Percentiles rank a stretch among this genome's conserved stretches.
phyloP scores from a whole-genome alignment of 164 flowering plant species.

The Vitis amurensis region DNA sequence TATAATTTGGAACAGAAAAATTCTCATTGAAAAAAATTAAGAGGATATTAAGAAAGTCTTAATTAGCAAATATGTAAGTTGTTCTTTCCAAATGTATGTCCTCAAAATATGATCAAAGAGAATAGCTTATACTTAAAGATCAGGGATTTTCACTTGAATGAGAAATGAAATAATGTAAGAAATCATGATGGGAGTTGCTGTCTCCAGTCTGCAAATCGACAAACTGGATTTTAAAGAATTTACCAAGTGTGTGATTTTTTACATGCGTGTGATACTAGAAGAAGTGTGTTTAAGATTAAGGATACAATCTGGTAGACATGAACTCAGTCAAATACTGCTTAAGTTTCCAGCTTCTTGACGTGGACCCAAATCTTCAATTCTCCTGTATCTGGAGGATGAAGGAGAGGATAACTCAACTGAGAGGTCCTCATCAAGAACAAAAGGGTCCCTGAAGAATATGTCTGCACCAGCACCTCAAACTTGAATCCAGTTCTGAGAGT shows the following conservation, averaged over 20 bases:
- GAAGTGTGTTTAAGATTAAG: no score
- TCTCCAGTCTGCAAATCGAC: constrained; percentile 82
- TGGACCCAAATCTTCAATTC: constrained; percentile 86
- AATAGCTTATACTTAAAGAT: no score
- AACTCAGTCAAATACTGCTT: constrained; percentile 93
- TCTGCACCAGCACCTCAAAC: constrained; percentile 93
- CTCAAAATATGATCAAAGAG: no score
- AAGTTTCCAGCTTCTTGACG: constrained; percentile 82
- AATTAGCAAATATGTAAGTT: no score
- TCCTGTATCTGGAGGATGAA: constrained; percentile 83
- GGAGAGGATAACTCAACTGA: constrained; percentile 91
- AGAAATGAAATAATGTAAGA: no score
- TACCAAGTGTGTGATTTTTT: constrained; percentile 10
- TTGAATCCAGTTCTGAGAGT: constrained; percentile 89
- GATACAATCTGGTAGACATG: constrained; percentile 61
- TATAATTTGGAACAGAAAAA: no score
- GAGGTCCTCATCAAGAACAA: constrained; percentile 85
- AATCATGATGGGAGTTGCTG: constrained; percentile 82
- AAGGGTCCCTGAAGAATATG: constrained; percentile 85
- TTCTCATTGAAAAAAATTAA: no score
- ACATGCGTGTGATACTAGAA: no score
- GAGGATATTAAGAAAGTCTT: no score
- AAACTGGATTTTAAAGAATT: constrained; percentile 63
- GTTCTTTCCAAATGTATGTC: no score
- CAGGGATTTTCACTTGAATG: no score